Evolutionary conservation across 176 grass and related monocot genomes (phyloP).

Genomic region (Oryza meridionalis): DNA sequence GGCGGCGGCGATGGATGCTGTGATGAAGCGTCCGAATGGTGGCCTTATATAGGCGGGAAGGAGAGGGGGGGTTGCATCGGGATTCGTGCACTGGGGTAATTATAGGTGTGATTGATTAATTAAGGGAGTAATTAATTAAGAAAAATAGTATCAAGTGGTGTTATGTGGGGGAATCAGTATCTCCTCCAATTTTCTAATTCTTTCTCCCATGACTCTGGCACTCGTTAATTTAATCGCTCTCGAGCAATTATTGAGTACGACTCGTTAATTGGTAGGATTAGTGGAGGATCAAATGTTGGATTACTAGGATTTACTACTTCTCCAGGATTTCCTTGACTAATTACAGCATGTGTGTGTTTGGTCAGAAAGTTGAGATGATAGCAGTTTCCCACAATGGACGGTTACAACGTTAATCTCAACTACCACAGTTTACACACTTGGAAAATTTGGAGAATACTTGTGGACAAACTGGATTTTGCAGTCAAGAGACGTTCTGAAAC

Average conservation of each 20-base stretch:
- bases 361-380: not conserved
- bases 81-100: conserved; percentile 15
- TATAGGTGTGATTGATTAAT: too few relatives aligned
- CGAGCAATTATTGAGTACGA: not conserved
- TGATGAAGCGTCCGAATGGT: not conserved
- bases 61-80: not conserved
- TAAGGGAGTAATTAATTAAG: not conserved
- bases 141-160: conserved; percentile 7
- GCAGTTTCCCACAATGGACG: not conserved
- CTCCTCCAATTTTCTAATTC: not conserved
- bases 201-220: conserved; percentile 39
- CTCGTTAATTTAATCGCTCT: conserved; percentile 12
- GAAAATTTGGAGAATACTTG: too few relatives aligned
- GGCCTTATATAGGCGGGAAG: conserved; percentile 38
- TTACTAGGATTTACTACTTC: not conserved
- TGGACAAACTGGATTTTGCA: too few relatives aligned
- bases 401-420: not conserved
- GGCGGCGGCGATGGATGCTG: not conserved
- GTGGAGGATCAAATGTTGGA: conserved; percentile 1
- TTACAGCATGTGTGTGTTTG: not conserved
- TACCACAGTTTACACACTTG: not conserved
- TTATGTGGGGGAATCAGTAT: conserved; percentile 41
- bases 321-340: not conserved
- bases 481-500: too few relatives aligned
- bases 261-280: not conserved